Evolutionary conservation across 805 yeast genomes (phyloP), one percentile per base, ranked within the genome.

Genomic region (Schwanniomyces pseudopolymorphus): DNA sequence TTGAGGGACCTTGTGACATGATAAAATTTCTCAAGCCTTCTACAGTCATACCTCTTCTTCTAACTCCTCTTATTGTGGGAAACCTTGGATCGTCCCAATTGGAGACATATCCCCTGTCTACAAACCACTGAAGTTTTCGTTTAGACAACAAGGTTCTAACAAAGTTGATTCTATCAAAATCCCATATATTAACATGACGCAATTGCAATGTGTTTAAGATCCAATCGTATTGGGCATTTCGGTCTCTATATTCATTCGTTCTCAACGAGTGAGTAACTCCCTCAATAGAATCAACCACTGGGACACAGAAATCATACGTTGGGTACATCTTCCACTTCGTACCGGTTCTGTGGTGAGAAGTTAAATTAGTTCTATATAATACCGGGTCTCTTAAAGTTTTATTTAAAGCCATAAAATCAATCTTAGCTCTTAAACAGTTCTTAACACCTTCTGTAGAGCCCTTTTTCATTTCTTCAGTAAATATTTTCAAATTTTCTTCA

Each of bases 61-160:
- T 89, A 44, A 92, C 97, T 77, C 99, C 99, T 71, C 98, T 85
- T 33, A 94, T 96, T 40, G 99, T 94, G 57, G 99, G 99, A 89
- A 94, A 94, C 70, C 99, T 82, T 59, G 99, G 99, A 70, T 94
- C 99, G 64, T 94, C 97, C 99, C 99, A 94, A 73, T 89, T 90
- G 19, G 79, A 60, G 48, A 94, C 99, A 59, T 85, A 77, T 36
- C 81, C 75, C 68, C 89, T 86, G 76, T 94, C 98, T 52, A 94
- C 99, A 71, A 94, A 90, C 99, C 99, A 94, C 76, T 95, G 99
- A 65, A 94, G 79, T 78, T 94, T 94, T 77, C 99, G 86, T 85
- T 94, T 94, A 51, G 97, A 89, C 50, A 94, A 77, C 66, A 94
- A 77, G 22, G 99, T 94, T 77, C 97, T 85, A 50, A 94, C 90